Conservation (phyloP, 192 early-diverging fungal species). For the Backusella liffmaniae region DNA sequence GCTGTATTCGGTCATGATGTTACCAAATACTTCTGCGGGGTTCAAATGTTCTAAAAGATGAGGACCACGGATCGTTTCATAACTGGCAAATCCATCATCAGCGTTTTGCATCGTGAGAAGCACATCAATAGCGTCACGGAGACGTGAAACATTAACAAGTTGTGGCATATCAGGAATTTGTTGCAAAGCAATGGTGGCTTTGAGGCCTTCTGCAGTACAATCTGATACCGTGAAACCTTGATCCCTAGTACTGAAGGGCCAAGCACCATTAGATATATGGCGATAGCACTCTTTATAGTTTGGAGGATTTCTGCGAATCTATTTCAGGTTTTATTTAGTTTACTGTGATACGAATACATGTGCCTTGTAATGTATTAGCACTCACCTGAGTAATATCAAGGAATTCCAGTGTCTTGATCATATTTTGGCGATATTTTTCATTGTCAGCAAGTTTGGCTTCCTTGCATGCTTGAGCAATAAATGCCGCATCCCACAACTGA, state of each 20-base stretch:
- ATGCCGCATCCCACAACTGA: conserved; percentile 95
- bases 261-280: conserved; percentile 86
- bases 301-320: conserved; percentile 73
- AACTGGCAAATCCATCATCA: conserved; percentile 91
- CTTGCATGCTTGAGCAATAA: conserved; percentile 80
- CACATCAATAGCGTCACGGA: conserved; percentile 87
- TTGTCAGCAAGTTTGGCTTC: conserved; percentile 78
- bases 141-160: conserved; percentile 66
- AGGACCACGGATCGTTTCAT: conserved; percentile 83
- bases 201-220: conserved; percentile 91
- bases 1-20: conserved; percentile 95
- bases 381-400: conserved; percentile 72
- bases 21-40: conserved; percentile 97
- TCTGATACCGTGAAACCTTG: conserved; percentile 97
- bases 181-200: conserved; percentile 76
- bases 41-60: conserved; percentile 85
- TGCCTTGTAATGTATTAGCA: not conserved
- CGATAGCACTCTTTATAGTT: conserved; percentile 73
- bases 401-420: conserved; percentile 75
- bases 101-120: conserved; percentile 90
- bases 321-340: not conserved
- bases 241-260: conserved; percentile 93
- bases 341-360: not conserved
- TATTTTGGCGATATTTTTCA: conserved; percentile 61
- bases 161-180: conserved; percentile 52